Evolutionary conservation across 2,329 filamentous ascomycete genomes (phyloP).

Genomic region (Amesomyces nigricolor): DNA sequence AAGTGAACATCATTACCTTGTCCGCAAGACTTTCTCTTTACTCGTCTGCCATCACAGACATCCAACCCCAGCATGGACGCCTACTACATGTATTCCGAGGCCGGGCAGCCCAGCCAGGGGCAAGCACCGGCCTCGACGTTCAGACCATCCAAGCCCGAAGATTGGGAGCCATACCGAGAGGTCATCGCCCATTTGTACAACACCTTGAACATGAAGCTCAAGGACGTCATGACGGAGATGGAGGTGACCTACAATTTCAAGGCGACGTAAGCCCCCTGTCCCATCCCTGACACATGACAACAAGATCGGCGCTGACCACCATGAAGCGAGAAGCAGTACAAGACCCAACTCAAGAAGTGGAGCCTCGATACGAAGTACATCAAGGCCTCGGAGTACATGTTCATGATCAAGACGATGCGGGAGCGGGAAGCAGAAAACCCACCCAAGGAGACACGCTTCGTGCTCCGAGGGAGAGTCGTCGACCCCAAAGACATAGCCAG

Average conservation of each 20-base stretch:
- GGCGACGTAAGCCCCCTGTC: constrained; percentile 27
- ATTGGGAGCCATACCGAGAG: constrained; percentile 32
- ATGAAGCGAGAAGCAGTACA: constrained; percentile 31
- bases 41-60: not conserved
- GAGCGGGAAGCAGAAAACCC: constrained; percentile 24
- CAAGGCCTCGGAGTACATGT: constrained; percentile 31
- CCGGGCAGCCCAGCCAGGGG: constrained; percentile 8
- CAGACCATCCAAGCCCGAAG: constrained; percentile 28
- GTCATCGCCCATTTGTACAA: constrained; percentile 29
- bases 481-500: constrained; percentile 29
- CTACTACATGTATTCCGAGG: constrained; percentile 16
- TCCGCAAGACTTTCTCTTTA: not conserved
- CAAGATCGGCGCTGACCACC: not conserved
- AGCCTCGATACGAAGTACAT: constrained; percentile 33
- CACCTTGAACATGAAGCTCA: constrained; percentile 32
- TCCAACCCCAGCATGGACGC: constrained; percentile 10
- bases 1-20: not conserved
- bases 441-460: constrained; percentile 27
- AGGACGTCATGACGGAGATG: constrained; percentile 36
- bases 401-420: constrained; percentile 29
- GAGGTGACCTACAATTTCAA: constrained; percentile 28
- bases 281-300: not conserved
- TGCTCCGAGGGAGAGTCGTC: constrained; percentile 27
- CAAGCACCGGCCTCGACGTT: constrained; percentile 13
- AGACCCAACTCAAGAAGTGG: constrained; percentile 33